These are phyloP conservation scores for Trametopsis cervina DNA, from an alignment of 768 basidiomycete genomes.

Conservation along the genomic window DNA sequence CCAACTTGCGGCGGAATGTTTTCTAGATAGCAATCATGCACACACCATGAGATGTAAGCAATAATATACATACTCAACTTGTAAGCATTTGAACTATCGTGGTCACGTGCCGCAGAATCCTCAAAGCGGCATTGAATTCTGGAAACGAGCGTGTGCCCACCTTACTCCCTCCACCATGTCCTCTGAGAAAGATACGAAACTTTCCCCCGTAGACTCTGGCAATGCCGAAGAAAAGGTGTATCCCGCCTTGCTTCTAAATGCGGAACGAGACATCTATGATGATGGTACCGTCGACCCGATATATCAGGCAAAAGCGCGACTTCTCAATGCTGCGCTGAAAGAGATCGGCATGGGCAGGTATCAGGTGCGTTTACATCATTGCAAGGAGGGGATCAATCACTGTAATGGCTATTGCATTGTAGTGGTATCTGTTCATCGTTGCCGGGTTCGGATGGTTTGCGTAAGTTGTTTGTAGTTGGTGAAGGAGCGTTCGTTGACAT, in stretches of 20 bases:
- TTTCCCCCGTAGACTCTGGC: background rate
- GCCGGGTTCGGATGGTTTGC: conserved; percentile 74
- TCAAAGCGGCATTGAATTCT: too few relatives aligned
- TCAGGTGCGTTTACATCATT: conserved; percentile 33
- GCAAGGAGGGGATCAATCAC: background rate
- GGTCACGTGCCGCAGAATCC: too few relatives aligned
- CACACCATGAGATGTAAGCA: too few relatives aligned
- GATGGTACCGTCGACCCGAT: conserved; percentile 32
- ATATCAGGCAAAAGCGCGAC: conserved; percentile 41
- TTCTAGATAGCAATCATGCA: too few relatives aligned
- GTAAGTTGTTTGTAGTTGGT: too few relatives aligned
- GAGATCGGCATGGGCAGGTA: conserved; percentile 54
- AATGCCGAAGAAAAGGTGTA: too few relatives aligned
- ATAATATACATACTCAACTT: too few relatives aligned
- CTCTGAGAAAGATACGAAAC: background rate
- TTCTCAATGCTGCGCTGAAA: conserved; percentile 40
- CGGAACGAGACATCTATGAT: conserved; percentile 16
- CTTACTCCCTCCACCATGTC: conserved; percentile 3
- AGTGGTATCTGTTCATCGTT: conserved; percentile 61
- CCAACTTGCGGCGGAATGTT: too few relatives aligned
- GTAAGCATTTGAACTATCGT: too few relatives aligned
- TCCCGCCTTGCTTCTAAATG: too few relatives aligned
- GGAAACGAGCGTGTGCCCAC: too few relatives aligned
- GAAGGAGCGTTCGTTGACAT: too few relatives aligned
- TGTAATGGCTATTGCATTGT: background rate